phyloP scores from a whole-genome alignment of 23 red algal genomes.

The Cyanidiococcus yangmingshanensis region DNA sequence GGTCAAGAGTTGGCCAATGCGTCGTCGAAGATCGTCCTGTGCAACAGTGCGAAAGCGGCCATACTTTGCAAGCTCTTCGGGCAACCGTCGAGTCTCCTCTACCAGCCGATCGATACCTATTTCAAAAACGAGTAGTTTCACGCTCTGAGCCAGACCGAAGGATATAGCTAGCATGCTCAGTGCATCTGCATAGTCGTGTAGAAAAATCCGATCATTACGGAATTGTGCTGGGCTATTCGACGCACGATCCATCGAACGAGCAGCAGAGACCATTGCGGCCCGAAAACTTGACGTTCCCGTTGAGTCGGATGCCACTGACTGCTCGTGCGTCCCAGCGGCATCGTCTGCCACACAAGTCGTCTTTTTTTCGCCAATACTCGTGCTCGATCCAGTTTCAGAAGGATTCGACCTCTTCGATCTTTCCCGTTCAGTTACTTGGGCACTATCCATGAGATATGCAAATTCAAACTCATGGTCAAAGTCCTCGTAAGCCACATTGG shows the following conservation, averaged over 20 bases:
- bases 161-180: conserved; percentile 67
- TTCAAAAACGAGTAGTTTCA: conserved; percentile 70
- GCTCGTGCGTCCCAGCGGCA: not conserved
- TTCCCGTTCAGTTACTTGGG: not conserved
- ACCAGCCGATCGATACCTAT: conserved; percentile 66
- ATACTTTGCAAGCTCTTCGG: conserved; percentile 55
- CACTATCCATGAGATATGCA: not conserved
- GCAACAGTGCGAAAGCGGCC: conserved; percentile 46
- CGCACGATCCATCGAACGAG: not conserved
- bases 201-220: conserved; percentile 59
- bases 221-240: conserved; percentile 32
- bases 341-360: not conserved
- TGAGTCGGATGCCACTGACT: not conserved
- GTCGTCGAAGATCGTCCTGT: conserved; percentile 33
- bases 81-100: conserved; percentile 49
- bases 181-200: conserved; percentile 39
- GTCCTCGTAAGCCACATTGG: conserved; percentile 39
- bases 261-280: not conserved
- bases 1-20: conserved; percentile 71
- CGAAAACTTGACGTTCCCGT: not conserved
- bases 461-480: conserved; percentile 96
- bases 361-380: not conserved
- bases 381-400: not conserved
- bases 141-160: conserved; percentile 85
- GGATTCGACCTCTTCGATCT: no score